These are phyloP conservation scores for Hymenoscyphus albidus DNA, from an alignment of 2,329 filamentous ascomycete species.

Conservation along the genomic window DNA sequence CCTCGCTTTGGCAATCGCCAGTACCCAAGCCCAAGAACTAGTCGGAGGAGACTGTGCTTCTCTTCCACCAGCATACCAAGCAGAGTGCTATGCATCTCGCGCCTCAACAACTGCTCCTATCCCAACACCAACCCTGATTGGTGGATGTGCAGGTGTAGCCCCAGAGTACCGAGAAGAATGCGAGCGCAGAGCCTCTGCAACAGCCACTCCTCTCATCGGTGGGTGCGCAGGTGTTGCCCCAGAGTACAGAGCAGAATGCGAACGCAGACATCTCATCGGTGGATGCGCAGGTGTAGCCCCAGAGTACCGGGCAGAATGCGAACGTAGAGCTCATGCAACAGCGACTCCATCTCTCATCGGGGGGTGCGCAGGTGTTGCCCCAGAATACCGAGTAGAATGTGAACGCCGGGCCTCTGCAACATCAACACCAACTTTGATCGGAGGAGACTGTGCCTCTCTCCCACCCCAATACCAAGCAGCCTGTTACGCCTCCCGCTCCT, in stretches of 20 bases:
- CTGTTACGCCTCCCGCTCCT: constrained; percentile 1
- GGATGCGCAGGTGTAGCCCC: background rate
- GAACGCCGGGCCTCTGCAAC: background rate
- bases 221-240: background rate
- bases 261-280: background rate
- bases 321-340: background rate
- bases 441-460: constrained; percentile 4
- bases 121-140: background rate
- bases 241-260: background rate
- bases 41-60: constrained; percentile 2
- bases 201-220: background rate
- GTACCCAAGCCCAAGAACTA: background rate
- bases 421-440: background rate
- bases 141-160: background rate
- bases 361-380: background rate
- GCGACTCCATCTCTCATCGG: background rate
- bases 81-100: background rate
- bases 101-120: background rate
- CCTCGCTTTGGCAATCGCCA: constrained; percentile 7
- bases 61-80: background rate
- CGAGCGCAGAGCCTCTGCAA: background rate
- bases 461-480: constrained; percentile 3
- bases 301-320: background rate
- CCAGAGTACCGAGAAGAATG: background rate
- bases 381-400: background rate